Evolutionary conservation across 768 basidiomycete species (phyloP).

Genomic region (Pulveroboletus ravenelii): DNA sequence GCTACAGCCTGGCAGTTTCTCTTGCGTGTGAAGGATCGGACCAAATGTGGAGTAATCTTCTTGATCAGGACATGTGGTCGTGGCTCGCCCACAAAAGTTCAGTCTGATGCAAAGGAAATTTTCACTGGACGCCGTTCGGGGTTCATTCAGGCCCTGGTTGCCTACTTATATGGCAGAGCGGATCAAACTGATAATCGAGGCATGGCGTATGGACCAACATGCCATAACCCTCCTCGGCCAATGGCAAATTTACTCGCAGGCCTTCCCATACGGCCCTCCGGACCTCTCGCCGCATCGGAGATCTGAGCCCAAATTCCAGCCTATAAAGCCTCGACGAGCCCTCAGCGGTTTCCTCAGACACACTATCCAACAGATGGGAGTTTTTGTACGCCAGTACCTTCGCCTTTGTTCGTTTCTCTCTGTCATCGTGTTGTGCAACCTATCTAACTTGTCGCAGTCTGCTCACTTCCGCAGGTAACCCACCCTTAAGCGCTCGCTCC

Average conservation of each 20-base stretch:
- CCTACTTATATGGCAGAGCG: not conserved
- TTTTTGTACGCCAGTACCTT: conserved; percentile 27
- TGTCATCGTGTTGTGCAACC: not conserved
- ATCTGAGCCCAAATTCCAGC: conserved; percentile 13
- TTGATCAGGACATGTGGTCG: not conserved
- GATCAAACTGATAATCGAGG: conserved; percentile 8
- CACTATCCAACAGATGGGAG: conserved; percentile 33
- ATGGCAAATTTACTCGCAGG: conserved; percentile 18
- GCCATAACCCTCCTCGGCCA: conserved; percentile 8
- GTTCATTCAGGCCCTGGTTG: no score
- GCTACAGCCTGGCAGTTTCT: no score
- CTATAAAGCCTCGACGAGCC: conserved; percentile 17
- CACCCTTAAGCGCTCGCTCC: conserved; percentile 24
- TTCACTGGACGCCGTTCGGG: not conserved
- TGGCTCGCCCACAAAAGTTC: not conserved
- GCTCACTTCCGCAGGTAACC: conserved; percentile 26
- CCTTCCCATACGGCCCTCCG: conserved; percentile 14
- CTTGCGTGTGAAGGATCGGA: not conserved
- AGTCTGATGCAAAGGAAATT: not conserved
- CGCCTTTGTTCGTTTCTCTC: conserved; percentile 23
- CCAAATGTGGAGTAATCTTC: not conserved
- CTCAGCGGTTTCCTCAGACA: conserved; percentile 11
- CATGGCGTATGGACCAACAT: conserved; percentile 4
- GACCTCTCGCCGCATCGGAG: conserved; percentile 23
- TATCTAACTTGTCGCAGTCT: conserved; percentile 18